Evolutionary conservation across 2,329 filamentous ascomycete species (phyloP).

Genomic region (Tolypocladium sp.): DNA sequence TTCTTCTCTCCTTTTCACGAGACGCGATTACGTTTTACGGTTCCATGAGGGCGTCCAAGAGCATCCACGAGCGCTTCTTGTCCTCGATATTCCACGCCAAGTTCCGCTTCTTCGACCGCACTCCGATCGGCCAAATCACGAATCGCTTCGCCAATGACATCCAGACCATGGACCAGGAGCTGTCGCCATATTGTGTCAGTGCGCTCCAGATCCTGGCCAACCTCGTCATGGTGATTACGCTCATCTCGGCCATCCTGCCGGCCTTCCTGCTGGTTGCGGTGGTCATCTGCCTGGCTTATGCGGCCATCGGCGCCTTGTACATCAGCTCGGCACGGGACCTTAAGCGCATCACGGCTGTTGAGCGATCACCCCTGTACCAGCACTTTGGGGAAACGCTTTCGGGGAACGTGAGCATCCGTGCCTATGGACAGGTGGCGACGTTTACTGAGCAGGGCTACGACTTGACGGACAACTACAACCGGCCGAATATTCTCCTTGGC

Average conservation of each 20-base stretch:
- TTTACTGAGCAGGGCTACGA: neutral
- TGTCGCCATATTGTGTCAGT: neutral
- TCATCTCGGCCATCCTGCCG: neutral
- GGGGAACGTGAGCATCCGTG: neutral
- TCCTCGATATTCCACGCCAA: slow-evolving; percentile 4
- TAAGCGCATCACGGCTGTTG: neutral
- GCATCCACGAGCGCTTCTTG: slow-evolving; percentile 2
- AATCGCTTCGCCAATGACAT: slow-evolving; percentile 3
- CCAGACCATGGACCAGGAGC: neutral
- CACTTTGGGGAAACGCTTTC: neutral
- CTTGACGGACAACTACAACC: neutral
- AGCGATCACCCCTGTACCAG: neutral
- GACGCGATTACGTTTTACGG: neutral
- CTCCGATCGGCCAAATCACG: slow-evolving; percentile 1
- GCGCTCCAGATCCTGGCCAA: neutral
- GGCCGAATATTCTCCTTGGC: neutral
- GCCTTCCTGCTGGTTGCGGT: neutral
- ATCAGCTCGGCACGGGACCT: neutral
- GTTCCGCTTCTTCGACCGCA: slow-evolving; percentile 2
- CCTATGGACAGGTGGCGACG: neutral
- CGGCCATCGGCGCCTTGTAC: neutral
- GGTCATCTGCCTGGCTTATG: neutral
- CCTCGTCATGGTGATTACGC: neutral
- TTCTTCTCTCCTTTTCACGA: neutral
- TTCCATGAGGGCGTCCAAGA: neutral